Evolutionary conservation across 352 stramenopile species (phyloP), one percentile per base, ranked within the genome.

Genomic region (Pythium aristosporum): DNA sequence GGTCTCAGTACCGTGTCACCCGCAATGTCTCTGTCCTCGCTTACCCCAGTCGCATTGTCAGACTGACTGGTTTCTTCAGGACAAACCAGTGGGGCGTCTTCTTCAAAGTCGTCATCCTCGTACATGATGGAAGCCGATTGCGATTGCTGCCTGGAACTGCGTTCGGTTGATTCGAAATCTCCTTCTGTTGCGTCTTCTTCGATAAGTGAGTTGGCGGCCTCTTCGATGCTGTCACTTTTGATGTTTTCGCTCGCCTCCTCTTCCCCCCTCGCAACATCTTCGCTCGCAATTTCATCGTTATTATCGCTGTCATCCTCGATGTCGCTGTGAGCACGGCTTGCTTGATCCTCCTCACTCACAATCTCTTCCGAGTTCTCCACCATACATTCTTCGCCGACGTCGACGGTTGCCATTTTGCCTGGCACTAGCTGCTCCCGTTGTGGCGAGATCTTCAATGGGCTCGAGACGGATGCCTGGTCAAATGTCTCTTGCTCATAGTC

Each of bases 401-500:
- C 54, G 20, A 11, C 20, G 20, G 4, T 20, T n/a, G 34, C 34
- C 30, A 11, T 28, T 21, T 3, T 37, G 6, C 7, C n/a, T 20
- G 6, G 2, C n/a, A 10, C 16, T 54, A 47, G n/a, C 8, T 62
- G 16, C 25, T 41, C 54, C 25, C 9, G 7, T 58, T 20, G 55
- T 15, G 16, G n/a, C 8, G 16, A 37, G 16, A 15, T 16, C 23
- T 41, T 32, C 32, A 51, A 12, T 6, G 51, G 30, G 13, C 50
- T 48, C 6, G 50, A 58, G 18, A 28, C 20, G 1, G 62, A 63
- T 1, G 72, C 65, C 1, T 63, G 47, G 39, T 86, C 76, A 43
- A 87, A 87, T 11, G 60, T 67, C 3, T 88, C 77, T 28, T 79
- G 72, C 21, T 63, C 71, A 41, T 76, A 68, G 1, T 73, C 69